Evolutionary conservation across 768 basidiomycete species (phyloP), one percentile per base, ranked within the genome.

Genomic region (Hericium rajendrae): DNA sequence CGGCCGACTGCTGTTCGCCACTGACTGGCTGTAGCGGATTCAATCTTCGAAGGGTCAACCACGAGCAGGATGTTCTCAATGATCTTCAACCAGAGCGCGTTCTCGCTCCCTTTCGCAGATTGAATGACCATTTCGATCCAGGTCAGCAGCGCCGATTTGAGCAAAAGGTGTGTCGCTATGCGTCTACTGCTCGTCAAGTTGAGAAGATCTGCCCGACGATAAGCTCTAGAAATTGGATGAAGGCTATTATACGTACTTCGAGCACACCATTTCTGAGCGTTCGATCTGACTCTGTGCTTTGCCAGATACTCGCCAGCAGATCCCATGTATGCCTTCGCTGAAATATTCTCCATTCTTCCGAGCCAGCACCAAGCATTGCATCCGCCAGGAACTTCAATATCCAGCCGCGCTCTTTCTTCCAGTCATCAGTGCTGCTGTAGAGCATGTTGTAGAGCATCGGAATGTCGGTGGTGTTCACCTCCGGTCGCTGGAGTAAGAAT

Each of bases 371-470:
- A 60, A 76, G 76, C 80, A 91, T 85, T 0, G 90, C 91, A 59
- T 95, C 91, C 0, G 85, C 76, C 39, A 97, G 70, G 69, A 92
- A 90, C 41, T 80, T 77, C 38, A 95, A 72, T 28, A 95, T 94
- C 94, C 94, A 97, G 1, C 77, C 77, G n/a, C 91, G 76, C 65
- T 95, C 92, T 69, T 84, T 87, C 71, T 83, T 87, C 87, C 90
- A 93, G 13, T 86, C 85, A 41, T 89, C 86, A 3, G 75, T 72
- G 20, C 77, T 79, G 63, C 88, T 91, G 67, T 92, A 97, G 3
- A 97, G 74, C 83, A 95, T 86, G 11, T 76, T 76, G 65, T 91
- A 97, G 4, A 99, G 71, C 84, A 97, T 84, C 0, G 95, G 95
- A 0, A 97, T 90, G 65, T 97, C 94, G 1, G 72, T 74, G 1